Percentiles rank a stretch among this genome's conserved stretches.
These are phyloP conservation scores for Prunus mongolica DNA, from an alignment of 306 rosid species.

Conservation along the genomic window DNA sequence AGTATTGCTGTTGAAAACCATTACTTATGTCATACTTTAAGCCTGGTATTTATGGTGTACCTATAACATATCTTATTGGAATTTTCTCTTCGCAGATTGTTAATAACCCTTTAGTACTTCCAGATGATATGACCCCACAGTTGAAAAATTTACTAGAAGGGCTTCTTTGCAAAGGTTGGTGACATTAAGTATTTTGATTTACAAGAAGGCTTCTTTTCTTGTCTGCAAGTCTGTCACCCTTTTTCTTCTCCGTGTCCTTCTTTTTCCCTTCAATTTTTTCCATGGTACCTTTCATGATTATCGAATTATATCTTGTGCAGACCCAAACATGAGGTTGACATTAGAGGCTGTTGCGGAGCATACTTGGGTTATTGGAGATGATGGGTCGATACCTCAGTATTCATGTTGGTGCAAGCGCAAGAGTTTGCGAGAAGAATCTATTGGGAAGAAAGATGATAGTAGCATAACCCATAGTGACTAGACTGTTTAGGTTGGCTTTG, in stretches of 20 bases:
- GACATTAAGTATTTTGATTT: background rate
- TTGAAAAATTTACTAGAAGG: constrained; percentile 75
- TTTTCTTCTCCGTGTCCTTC: background rate
- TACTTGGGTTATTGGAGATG: constrained; percentile 70
- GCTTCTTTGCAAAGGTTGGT: constrained; percentile 80
- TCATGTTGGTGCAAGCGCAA: constrained; percentile 86
- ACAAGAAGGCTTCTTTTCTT: background rate
- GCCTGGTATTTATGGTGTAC: background rate
- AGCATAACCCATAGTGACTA: constrained; percentile 31
- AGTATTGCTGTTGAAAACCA: background rate
- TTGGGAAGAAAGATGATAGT: constrained; percentile 30
- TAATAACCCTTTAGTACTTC: constrained; percentile 65
- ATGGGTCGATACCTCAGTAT: constrained; percentile 64
- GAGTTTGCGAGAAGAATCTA: constrained; percentile 35
- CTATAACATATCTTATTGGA: background rate
- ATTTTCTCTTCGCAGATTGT: constrained; percentile 64
- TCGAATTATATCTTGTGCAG: constrained; percentile 33
- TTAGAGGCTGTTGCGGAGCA: constrained; percentile 60
- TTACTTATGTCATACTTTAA: background rate
- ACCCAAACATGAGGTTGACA: constrained; percentile 69
- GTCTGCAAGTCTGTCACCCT: background rate
- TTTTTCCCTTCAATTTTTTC: background rate
- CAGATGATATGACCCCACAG: constrained; percentile 61
- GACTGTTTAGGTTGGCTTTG: constrained; percentile 31
- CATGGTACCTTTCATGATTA: background rate